Conservation (phyloP, 2,329 filamentous ascomycete species). For the Calonectria pauciramosa region DNA sequence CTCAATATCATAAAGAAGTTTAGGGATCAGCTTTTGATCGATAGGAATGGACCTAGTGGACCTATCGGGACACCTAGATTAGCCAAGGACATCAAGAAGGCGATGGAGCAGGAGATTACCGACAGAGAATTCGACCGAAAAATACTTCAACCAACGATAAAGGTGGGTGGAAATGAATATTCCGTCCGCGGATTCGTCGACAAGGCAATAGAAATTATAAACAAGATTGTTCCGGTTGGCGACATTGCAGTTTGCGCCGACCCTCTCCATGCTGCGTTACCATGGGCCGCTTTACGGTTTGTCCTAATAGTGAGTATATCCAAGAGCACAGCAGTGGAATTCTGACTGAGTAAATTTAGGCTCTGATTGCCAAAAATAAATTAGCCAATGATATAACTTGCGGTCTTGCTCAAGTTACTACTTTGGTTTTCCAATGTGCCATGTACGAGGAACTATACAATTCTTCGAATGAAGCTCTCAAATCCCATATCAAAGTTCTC, state of each 20-base stretch:
- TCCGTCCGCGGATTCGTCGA: neutral
- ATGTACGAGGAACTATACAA: constrained; percentile 1
- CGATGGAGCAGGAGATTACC: neutral
- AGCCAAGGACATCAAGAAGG: neutral
- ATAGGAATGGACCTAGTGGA: neutral
- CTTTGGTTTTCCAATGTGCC: constrained; percentile 2
- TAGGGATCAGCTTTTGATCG: neutral
- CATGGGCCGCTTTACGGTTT: constrained; percentile 21
- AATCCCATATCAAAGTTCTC: constrained; percentile 16
- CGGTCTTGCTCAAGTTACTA: constrained; percentile 1
- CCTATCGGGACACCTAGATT: neutral
- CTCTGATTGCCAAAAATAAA: neutral
- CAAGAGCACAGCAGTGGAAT: too few relatives aligned
- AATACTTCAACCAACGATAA: neutral
- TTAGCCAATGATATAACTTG: neutral
- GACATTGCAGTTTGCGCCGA: constrained; percentile 17
- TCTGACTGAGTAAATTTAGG: neutral
- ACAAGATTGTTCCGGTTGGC: constrained; percentile 5
- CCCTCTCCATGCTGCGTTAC: constrained; percentile 15
- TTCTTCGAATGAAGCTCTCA: neutral
- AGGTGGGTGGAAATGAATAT: neutral
- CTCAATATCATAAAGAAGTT: neutral
- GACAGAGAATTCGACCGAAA: neutral
- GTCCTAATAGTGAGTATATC: neutral
- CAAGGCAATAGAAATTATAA: neutral